phyloP scores from a whole-genome alignment of 2,329 filamentous ascomycete genomes.

The Leptosphaerulina australis region DNA sequence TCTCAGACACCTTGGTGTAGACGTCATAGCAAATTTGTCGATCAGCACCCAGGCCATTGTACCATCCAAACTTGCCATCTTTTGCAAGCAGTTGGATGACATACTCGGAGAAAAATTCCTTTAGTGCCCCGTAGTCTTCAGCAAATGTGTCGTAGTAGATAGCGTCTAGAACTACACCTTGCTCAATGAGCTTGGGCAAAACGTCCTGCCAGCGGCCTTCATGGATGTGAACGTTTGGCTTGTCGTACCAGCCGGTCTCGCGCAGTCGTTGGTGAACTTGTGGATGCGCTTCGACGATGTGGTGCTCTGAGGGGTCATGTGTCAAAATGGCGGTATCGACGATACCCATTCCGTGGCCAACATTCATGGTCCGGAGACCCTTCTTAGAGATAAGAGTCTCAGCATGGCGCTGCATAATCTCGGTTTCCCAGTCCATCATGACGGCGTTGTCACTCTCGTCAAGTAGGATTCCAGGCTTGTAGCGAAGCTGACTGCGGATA shows the following conservation, averaged over 20 bases:
- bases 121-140: constrained; percentile 47
- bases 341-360: constrained; percentile 92
- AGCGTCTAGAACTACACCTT: constrained; percentile 76
- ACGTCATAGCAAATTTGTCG: constrained; percentile 50
- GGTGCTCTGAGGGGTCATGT: constrained; percentile 71
- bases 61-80: constrained; percentile 47
- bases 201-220: constrained; percentile 82
- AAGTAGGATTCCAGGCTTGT: constrained; percentile 59
- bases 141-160: constrained; percentile 55
- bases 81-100: constrained; percentile 43
- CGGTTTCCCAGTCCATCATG: constrained; percentile 93
- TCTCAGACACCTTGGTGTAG: constrained; percentile 49
- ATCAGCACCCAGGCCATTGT: constrained; percentile 48
- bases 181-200: constrained; percentile 68
- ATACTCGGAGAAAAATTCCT: constrained; percentile 48
- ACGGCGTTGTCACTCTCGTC: constrained; percentile 80
- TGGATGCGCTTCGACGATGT: constrained; percentile 86
- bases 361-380: constrained; percentile 77
- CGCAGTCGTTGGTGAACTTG: constrained; percentile 73
- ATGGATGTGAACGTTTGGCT: constrained; percentile 65
- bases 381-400: constrained; percentile 65
- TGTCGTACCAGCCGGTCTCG: constrained; percentile 70
- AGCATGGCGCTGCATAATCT: constrained; percentile 82
- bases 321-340: constrained; percentile 77
- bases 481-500: constrained; percentile 41